These are phyloP conservation scores for Cladosporium sp. DNA, from an alignment of 2,329 filamentous ascomycete genomes.

Conservation along the genomic window DNA sequence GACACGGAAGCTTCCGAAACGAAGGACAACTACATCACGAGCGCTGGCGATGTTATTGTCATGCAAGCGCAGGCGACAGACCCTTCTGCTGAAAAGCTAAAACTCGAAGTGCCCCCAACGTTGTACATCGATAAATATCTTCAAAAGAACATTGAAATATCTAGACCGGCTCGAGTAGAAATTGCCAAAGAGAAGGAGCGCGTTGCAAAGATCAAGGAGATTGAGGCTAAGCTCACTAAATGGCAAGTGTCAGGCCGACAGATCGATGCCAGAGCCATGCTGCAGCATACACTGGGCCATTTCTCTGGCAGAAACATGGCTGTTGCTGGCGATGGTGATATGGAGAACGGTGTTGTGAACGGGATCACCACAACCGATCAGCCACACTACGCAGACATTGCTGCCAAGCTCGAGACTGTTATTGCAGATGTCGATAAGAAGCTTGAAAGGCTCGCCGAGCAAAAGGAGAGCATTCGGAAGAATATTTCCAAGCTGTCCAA, in stretches of 20 bases:
- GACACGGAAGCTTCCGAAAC: conserved; percentile 19
- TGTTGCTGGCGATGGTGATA: conserved; percentile 13
- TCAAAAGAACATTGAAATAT: conserved; percentile 45
- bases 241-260: conserved; percentile 31
- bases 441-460: conserved; percentile 23
- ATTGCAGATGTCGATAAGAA: conserved; percentile 30
- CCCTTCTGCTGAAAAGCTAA: conserved; percentile 31
- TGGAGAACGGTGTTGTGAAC: conserved; percentile 18
- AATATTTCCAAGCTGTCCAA: conserved; percentile 27
- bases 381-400: conserved; percentile 24
- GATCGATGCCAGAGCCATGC: conserved; percentile 35
- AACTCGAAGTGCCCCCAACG: conserved; percentile 49
- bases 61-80: conserved; percentile 41
- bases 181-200: conserved; percentile 31
- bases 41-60: conserved; percentile 53
- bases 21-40: conserved; percentile 36
- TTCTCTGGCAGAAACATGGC: conserved; percentile 28
- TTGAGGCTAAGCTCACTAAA: conserved; percentile 34
- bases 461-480: conserved; percentile 30
- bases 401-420: conserved; percentile 33
- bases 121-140: conserved; percentile 60
- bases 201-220: conserved; percentile 30
- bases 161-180: conserved; percentile 45
- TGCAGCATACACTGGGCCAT: conserved; percentile 31
- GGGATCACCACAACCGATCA: conserved; percentile 16